phyloP scores from a whole-genome alignment of 2,329 filamentous ascomycete genomes.

The Huntiella bhutanensis region DNA sequence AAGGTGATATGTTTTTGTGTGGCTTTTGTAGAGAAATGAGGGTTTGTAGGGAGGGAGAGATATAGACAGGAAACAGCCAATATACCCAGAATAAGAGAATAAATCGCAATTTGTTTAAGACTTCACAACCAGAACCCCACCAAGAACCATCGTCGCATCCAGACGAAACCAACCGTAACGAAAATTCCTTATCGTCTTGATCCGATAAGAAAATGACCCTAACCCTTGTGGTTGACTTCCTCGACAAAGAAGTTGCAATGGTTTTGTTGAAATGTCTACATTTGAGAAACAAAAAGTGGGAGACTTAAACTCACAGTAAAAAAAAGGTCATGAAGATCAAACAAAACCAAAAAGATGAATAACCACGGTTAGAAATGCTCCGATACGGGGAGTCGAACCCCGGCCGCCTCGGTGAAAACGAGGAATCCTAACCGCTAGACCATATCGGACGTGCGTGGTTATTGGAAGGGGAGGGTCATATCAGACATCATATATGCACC shows the following conservation, averaged over 20 bases:
- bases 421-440: too few relatives aligned
- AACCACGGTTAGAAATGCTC: slow-evolving; percentile 5
- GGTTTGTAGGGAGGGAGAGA: too few relatives aligned
- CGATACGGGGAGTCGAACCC: slow-evolving; percentile 11
- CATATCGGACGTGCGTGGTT: not conserved
- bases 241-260: too few relatives aligned
- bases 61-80: too few relatives aligned
- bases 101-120: too few relatives aligned
- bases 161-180: too few relatives aligned
- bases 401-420: not conserved
- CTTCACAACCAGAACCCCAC: too few relatives aligned
- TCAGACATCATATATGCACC: not conserved
- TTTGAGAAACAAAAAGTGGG: not conserved
- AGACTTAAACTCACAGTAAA: not conserved
- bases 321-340: not conserved
- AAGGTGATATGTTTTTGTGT: not conserved
- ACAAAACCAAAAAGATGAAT: not conserved
- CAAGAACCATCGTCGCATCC: too few relatives aligned
- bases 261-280: not conserved
- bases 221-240: too few relatives aligned
- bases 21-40: not conserved
- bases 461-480: not conserved
- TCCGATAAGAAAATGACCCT: too few relatives aligned
- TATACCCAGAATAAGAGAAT: too few relatives aligned
- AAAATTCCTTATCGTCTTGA: too few relatives aligned